Conservation (phyloP, 139 green algal species). For the Chlamydomonas asymmetrica region DNA sequence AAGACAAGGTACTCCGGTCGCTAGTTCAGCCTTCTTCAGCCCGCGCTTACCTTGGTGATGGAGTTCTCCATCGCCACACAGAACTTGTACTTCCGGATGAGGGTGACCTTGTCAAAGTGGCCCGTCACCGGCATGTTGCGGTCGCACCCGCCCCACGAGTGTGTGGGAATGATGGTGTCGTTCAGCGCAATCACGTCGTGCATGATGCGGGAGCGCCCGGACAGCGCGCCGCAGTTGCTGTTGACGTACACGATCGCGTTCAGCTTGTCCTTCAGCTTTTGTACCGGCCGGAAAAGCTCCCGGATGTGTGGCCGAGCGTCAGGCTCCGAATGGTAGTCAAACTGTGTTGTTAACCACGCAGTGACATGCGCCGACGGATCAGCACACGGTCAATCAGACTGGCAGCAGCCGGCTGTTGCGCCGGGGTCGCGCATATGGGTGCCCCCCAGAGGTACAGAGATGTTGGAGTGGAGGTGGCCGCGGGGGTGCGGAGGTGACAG, state of each 20-base stretch:
- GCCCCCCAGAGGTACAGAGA: no score
- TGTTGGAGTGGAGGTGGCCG: no score
- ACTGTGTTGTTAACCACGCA: no score
- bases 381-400: no score
- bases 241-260: constrained; percentile 21
- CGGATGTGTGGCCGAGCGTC: no score
- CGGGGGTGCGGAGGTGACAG: no score
- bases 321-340: no score
- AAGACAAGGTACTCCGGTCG: no score
- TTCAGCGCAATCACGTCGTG: constrained; percentile 1
- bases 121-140: constrained; percentile 17
- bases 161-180: background rate
- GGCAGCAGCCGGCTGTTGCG: no score
- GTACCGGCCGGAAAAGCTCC: background rate
- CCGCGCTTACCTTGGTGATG: constrained; percentile 34
- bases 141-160: constrained; percentile 23
- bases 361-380: no score
- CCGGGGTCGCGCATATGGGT: no score
- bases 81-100: constrained; percentile 33
- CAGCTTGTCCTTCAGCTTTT: constrained; percentile 20
- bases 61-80: constrained; percentile 33
- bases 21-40: no score
- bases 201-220: constrained; percentile 20
- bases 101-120: constrained; percentile 17
- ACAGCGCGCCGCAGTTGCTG: constrained; percentile 32